Percentiles rank a stretch among this genome's conserved stretches.
phyloP scores from a whole-genome alignment of 257 asterid genomes.

The Linaria vulgaris region DNA sequence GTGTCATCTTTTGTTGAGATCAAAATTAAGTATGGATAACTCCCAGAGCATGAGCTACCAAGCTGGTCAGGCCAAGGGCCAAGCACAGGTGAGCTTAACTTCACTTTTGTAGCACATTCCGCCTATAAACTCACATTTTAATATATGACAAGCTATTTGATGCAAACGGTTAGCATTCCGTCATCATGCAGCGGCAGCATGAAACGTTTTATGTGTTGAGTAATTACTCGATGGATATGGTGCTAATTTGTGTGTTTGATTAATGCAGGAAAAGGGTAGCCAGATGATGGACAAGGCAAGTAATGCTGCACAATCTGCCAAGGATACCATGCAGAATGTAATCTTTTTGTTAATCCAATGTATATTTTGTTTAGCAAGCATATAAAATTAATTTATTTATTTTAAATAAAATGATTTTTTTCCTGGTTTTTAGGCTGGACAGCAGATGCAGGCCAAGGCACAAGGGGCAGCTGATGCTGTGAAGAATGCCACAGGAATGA shows the following conservation, averaged over 20 bases:
- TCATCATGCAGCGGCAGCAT: too few species aligned
- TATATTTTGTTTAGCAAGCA: not conserved
- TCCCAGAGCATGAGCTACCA: conserved; percentile 22
- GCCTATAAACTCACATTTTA: too few species aligned
- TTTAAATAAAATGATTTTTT: not conserved
- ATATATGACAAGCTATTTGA: too few species aligned
- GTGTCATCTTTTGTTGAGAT: not conserved
- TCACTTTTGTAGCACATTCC: too few species aligned
- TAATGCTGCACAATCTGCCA: conserved; percentile 41
- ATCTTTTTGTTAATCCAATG: not conserved
- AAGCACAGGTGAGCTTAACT: conserved; percentile 23
- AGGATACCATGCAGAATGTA: conserved; percentile 39
- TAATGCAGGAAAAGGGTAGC: conserved; percentile 36
- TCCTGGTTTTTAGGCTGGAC: conserved; percentile 37
- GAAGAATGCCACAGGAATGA: conserved; percentile 46
- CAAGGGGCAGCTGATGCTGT: conserved; percentile 46
- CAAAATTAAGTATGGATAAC: conserved; percentile 4
- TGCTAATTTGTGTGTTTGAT: not conserved
- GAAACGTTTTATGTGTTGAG: too few species aligned
- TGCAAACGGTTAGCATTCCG: too few species aligned
- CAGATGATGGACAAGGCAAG: conserved; percentile 38
- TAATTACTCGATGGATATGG: not conserved
- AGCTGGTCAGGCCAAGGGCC: conserved; percentile 38
- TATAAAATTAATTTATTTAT: not conserved
- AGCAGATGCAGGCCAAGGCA: conserved; percentile 42